A percentile compares a stretch with the other conserved stretches of the same genome.
Conservation (phyloP, 1,139 yeast species). For the Zygosaccharomyces sapae region DNA sequence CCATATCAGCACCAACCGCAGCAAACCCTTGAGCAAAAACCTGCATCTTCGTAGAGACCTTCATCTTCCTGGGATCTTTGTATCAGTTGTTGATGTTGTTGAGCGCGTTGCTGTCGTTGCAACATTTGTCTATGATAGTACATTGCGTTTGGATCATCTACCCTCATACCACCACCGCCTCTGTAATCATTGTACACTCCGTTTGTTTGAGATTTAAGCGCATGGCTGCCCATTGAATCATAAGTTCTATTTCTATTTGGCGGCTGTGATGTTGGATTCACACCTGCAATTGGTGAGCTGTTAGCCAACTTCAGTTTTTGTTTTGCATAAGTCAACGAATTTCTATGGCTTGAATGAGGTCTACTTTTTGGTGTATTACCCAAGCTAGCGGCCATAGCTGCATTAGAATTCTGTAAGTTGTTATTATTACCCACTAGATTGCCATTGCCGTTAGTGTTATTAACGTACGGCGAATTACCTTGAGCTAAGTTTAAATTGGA, state of each 20-base stretch:
- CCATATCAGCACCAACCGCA: conserved; percentile 15
- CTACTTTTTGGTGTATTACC: conserved; percentile 10
- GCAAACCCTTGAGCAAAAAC: conserved; percentile 13
- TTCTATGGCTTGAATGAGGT: conserved; percentile 12
- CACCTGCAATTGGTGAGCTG: conserved; percentile 9
- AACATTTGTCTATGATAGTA: conserved; percentile 14
- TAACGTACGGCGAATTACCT: conserved; percentile 1
- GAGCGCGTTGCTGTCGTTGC: conserved; percentile 12
- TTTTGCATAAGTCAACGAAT: conserved; percentile 12
- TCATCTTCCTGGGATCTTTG: conserved; percentile 12
- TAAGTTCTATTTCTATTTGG: conserved; percentile 15
- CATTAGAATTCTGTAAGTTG: neutral
- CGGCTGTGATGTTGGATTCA: conserved; percentile 11
- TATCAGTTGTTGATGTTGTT: conserved; percentile 11
- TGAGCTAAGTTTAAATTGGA: conserved; percentile 3
- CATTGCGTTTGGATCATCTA: conserved; percentile 11
- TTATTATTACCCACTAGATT: neutral
- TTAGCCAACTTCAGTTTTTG: conserved; percentile 13
- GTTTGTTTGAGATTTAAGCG: conserved; percentile 7
- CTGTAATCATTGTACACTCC: conserved; percentile 9
- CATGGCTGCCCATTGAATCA: conserved; percentile 18
- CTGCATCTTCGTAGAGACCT: conserved; percentile 9
- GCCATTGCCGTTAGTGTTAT: neutral
- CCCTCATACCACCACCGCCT: conserved; percentile 9
- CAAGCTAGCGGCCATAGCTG: neutral